These are phyloP conservation scores for Theileria orientalis DNA, from an alignment of 169 alveolate species.

Conservation along the genomic window DNA sequence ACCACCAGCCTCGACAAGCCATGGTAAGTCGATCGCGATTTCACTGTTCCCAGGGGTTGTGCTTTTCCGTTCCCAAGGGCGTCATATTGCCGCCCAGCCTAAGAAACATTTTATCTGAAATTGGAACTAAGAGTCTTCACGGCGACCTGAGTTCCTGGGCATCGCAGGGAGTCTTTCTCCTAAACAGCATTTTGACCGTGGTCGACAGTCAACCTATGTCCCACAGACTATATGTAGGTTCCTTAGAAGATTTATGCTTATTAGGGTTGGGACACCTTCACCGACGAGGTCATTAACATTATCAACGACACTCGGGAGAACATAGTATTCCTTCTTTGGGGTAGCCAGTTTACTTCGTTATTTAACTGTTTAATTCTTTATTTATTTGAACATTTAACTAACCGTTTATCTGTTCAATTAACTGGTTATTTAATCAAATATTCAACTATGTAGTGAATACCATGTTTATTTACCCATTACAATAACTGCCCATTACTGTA, in stretches of 20 bases:
- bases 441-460: too few relatives aligned
- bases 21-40: constrained; percentile 71
- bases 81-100: constrained; percentile 96
- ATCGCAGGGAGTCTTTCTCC: constrained; percentile 94
- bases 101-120: constrained; percentile 92
- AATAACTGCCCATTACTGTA: not conserved
- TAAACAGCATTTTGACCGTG: constrained; percentile 94
- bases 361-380: constrained; percentile 65
- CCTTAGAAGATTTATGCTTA: constrained; percentile 1
- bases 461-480: too few relatives aligned
- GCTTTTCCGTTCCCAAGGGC: constrained; percentile 94
- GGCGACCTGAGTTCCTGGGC: constrained; percentile 98
- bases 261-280: constrained; percentile 90
- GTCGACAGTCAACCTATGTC: constrained; percentile 88
- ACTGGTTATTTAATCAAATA: too few relatives aligned
- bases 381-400: too few relatives aligned
- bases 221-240: constrained; percentile 80
- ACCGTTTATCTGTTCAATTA: too few relatives aligned
- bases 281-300: constrained; percentile 83
- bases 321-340: constrained; percentile 91
- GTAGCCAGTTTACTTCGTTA: constrained; percentile 79
- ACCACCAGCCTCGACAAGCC: constrained; percentile 95
- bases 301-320: constrained; percentile 79
- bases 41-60: constrained; percentile 84
- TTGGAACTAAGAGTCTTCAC: constrained; percentile 83